These are phyloP conservation scores for Apiotrichum montevideense DNA, from an alignment of 1,284 basidiomycete genomes.

Conservation along the genomic window DNA sequence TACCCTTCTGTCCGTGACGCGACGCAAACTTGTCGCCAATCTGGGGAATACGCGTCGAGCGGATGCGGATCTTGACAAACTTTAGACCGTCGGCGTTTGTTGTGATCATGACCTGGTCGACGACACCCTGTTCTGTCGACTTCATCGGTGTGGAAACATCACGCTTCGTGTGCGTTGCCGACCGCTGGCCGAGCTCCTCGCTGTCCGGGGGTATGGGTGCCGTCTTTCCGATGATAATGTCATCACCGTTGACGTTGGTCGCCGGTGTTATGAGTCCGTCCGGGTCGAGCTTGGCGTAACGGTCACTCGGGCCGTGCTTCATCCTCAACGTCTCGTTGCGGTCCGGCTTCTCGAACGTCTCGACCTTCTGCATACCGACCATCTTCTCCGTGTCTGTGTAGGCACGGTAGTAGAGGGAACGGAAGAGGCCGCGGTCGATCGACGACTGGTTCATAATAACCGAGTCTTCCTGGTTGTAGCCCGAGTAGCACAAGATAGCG, in stretches of 20 bases:
- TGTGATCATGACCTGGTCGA: constrained; percentile 95
- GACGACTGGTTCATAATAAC: constrained; percentile 99
- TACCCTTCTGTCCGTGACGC: constrained; percentile 99
- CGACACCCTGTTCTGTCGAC: constrained; percentile 94
- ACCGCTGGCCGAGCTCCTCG: constrained; percentile 93
- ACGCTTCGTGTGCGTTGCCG: constrained; percentile 78
- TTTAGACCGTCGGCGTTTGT: constrained; percentile 94
- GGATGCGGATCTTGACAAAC: constrained; percentile 96
- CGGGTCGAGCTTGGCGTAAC: constrained; percentile 93
- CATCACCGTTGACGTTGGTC: constrained; percentile 89
- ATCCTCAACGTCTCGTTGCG: constrained; percentile 88
- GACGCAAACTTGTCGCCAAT: constrained; percentile 99
- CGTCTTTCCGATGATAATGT: constrained; percentile 99
- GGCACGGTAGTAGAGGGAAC: constrained; percentile 96
- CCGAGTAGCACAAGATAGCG: constrained; percentile 96
- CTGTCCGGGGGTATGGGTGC: constrained; percentile 94
- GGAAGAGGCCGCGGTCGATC: constrained; percentile 95
- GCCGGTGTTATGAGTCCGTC: constrained; percentile 95
- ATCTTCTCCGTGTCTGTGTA: constrained; percentile 99
- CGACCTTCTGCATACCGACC: constrained; percentile 81
- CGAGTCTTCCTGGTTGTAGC: constrained; percentile 99
- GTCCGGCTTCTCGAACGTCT: constrained; percentile 96
- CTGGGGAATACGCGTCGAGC: constrained; percentile 92
- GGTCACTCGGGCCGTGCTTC: constrained; percentile 78
- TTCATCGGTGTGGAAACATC: constrained; percentile 97